Evolutionary conservation across 169 alveolate species (phyloP), one percentile per base, ranked within the genome.

Genomic region (Theileria luwenshuni): DNA sequence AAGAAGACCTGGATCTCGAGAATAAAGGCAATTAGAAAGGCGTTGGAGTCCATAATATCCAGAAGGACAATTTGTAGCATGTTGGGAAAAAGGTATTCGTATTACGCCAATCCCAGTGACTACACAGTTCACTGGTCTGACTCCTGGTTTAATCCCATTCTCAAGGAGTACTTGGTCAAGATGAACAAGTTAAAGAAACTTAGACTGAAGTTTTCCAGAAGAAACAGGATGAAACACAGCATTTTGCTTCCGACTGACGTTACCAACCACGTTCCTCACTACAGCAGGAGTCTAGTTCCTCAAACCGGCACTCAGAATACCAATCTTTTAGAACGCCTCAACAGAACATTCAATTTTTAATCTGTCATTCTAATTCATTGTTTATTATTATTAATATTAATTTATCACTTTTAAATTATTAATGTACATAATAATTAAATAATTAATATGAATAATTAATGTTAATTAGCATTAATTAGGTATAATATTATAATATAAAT

Each of bases 121-220:
- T 83, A 85, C 67, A 89, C 93, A 1, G 80, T 87, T 12, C 93
- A 89, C 69, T 89, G 93, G 93, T 91, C 93, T 12, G 93, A 89
- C 64, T 73, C 38, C 23, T 89, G 93, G 93, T 89, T 89, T 79
- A 85, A 79, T 35, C 90, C 90, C 7, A 58, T 89, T n/a, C 62
- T 84, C 41, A 85, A 89, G 71, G 93, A 89, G 62, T 89, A 89
- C 76, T 35, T 75, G 83, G 42, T 68, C 47, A 84, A 74, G 71
- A 74, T 84, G 25, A 77, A 65, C 61, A 67, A 35, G 60, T 69
- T 89, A 7, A 83, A 84, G 63, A 83, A 32, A 45, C 47, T 35
- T 28, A 49, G 76, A 21, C 51, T 68, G 25, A 68, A 68, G 56
- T 41, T 35, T 25, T 45, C 73, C 35, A 54, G 28, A 25, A 68